Conservation (phyloP, 2,329 filamentous ascomycete species). For the Talaromyces verruculosus region DNA sequence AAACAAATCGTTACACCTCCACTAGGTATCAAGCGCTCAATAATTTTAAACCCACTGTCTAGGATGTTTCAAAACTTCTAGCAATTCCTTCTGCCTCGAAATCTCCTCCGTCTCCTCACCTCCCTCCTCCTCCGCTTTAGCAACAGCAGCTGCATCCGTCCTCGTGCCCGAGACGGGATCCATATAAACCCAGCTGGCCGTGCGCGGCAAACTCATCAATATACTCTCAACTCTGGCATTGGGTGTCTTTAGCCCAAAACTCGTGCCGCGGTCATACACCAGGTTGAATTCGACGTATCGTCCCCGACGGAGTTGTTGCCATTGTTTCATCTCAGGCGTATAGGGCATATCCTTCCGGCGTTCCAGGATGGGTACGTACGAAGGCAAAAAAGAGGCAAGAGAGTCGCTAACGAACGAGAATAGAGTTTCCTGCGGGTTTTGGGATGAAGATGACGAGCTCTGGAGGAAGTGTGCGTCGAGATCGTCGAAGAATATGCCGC, state of each 20-base stretch:
- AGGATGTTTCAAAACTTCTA: conserved; percentile 67
- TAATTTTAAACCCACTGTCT: conserved; percentile 57
- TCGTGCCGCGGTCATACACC: conserved; percentile 91
- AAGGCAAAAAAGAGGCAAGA: conserved; percentile 81
- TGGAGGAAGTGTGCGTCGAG: conserved; percentile 63
- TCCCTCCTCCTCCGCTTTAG: conserved; percentile 16
- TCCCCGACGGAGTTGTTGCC: conserved; percentile 94
- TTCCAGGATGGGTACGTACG: conserved; percentile 85
- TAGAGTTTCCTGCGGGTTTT: conserved; percentile 82
- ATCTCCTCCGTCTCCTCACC: conserved; percentile 33
- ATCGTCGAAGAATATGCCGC: conserved; percentile 98
- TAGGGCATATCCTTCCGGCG: conserved; percentile 89
- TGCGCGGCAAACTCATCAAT: conserved; percentile 91
- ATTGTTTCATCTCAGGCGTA: conserved; percentile 81
- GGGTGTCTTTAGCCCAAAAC: conserved; percentile 90
- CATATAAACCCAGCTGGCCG: conserved; percentile 95
- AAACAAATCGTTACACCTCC: not conserved
- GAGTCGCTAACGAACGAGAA: conserved; percentile 88
- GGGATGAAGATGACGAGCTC: conserved; percentile 49
- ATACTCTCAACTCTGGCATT: conserved; percentile 93
- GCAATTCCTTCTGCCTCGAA: conserved; percentile 68
- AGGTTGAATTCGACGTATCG: conserved; percentile 98
- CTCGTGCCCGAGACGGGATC: conserved; percentile 56
- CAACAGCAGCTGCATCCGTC: conserved; percentile 36
- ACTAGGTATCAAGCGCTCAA: not conserved